Percentiles rank a stretch among this genome's conserved stretches.
Evolutionary conservation across 2,329 filamentous ascomycete species (phyloP).

Genomic region (Microcyclosporella mali): DNA sequence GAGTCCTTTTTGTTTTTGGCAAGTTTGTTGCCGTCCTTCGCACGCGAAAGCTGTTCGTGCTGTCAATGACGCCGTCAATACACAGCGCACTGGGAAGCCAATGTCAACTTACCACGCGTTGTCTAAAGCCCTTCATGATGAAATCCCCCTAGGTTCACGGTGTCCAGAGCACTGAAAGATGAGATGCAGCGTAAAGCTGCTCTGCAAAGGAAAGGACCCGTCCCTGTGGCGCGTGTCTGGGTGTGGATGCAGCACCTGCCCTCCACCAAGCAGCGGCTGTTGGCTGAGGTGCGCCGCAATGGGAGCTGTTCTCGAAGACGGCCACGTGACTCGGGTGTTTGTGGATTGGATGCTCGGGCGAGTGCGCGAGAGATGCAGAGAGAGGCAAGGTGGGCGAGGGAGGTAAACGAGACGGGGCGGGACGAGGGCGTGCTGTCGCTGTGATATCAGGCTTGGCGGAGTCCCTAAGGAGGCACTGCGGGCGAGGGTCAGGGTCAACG

Average conservation of each 20-base stretch:
- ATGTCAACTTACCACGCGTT: slow-evolving; percentile 76
- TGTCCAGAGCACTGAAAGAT: slow-evolving; percentile 13
- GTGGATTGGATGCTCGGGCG: not conserved
- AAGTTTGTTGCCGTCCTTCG: slow-evolving; percentile 60
- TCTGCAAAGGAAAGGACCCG: slow-evolving; percentile 19
- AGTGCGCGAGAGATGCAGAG: not conserved
- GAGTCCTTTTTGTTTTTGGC: slow-evolving; percentile 52
- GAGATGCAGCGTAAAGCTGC: slow-evolving; percentile 27
- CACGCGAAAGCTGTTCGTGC: slow-evolving; percentile 83
- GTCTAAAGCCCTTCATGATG: slow-evolving; percentile 90
- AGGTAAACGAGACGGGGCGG: slow-evolving; percentile 1
- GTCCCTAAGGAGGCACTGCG: not conserved
- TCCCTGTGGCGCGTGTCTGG: slow-evolving; percentile 16
- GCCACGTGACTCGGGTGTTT: slow-evolving; percentile 6
- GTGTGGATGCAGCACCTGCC: slow-evolving; percentile 12
- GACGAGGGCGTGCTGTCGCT: slow-evolving; percentile 4
- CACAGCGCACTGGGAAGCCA: slow-evolving; percentile 19
- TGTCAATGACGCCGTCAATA: slow-evolving; percentile 33
- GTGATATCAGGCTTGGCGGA: slow-evolving; percentile 7
- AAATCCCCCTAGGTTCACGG: slow-evolving; percentile 1
- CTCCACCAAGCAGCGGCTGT: slow-evolving; percentile 1
- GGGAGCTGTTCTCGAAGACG: not conserved
- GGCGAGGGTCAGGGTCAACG: not conserved
- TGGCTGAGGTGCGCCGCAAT: slow-evolving; percentile 1
- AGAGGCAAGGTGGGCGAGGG: not conserved